A percentile compares a stretch with the other conserved stretches of the same genome.
phyloP scores from a whole-genome alignment of 768 basidiomycete genomes.

The Dentipellis fragilis region DNA sequence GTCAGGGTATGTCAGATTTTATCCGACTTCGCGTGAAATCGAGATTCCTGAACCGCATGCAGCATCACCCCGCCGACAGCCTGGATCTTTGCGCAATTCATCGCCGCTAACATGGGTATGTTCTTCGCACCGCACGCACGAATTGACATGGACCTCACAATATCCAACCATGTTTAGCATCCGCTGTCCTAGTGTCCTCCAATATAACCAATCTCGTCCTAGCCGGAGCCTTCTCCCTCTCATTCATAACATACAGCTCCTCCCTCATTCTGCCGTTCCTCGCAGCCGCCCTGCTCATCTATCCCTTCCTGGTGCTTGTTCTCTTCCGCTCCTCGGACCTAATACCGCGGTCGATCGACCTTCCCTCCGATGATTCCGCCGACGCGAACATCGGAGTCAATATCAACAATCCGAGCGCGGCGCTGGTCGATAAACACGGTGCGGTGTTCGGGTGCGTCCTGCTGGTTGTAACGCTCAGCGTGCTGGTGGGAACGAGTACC shows the following conservation, averaged over 20 bases:
- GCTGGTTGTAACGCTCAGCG: conserved; percentile 55
- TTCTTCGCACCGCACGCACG: conserved; percentile 29
- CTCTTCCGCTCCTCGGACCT: conserved; percentile 51
- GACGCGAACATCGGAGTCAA: conserved; percentile 15
- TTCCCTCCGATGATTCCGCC: conserved; percentile 23
- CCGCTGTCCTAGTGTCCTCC: conserved; percentile 60
- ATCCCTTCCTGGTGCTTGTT: conserved; percentile 40
- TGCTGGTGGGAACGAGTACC: conserved; percentile 70
- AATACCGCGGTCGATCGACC: conserved; percentile 38
- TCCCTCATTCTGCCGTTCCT: conserved; percentile 80
- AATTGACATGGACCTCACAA: too few relatives aligned
- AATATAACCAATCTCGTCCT: conserved; percentile 95
- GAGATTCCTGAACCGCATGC: neutral
- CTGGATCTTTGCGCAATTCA: conserved; percentile 71
- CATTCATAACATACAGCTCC: conserved; percentile 70
- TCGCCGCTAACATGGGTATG: conserved; percentile 63
- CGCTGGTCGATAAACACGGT: conserved; percentile 63
- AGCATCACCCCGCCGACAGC: conserved; percentile 36
- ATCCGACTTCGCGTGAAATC: neutral
- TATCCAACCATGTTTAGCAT: conserved; percentile 20
- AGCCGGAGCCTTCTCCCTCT: conserved; percentile 74
- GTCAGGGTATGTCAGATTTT: conserved; percentile 25
- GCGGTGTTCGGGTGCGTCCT: conserved; percentile 66
- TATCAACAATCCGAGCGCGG: conserved; percentile 35
- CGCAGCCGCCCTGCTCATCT: conserved; percentile 47